phyloP scores from a whole-genome alignment of 805 yeast genomes.

The Metschnikowia lochheadii region DNA sequence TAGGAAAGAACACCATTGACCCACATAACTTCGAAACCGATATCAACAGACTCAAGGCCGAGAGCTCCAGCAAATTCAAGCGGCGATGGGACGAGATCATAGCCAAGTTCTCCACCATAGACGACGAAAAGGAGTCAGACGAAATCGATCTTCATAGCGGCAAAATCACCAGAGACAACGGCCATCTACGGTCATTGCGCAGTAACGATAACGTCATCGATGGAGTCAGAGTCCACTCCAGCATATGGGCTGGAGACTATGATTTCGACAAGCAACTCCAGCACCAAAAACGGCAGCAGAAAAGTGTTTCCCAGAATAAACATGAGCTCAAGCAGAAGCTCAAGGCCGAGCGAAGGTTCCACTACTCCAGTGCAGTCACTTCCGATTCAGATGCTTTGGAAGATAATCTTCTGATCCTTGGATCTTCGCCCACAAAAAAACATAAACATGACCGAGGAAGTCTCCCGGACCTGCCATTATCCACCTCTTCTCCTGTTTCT shows the following conservation, averaged over 20 bases:
- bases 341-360: conserved; percentile 13
- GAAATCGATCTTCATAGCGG: conserved; percentile 65
- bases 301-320: conserved; percentile 17
- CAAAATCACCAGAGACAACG: conserved; percentile 58
- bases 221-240: conserved; percentile 16
- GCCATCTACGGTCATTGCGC: conserved; percentile 55
- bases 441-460: neutral
- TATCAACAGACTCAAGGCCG: conserved; percentile 24
- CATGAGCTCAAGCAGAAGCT: conserved; percentile 9
- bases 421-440: conserved; percentile 31
- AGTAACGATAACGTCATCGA: conserved; percentile 4
- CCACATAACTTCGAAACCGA: conserved; percentile 17
- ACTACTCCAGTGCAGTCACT: conserved; percentile 9
- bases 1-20: conserved; percentile 15
- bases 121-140: conserved; percentile 54
- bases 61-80: conserved; percentile 20
- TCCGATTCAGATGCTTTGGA: conserved; percentile 9
- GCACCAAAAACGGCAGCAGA: conserved; percentile 6
- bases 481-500: neutral
- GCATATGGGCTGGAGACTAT: conserved; percentile 39
- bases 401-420: conserved; percentile 24
- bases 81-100: conserved; percentile 51
- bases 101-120: conserved; percentile 45
- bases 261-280: conserved; percentile 23
- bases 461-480: neutral